Conservation (phyloP, 495 filamentous ascomycete species). For the Penicillium verhagenii region DNA sequence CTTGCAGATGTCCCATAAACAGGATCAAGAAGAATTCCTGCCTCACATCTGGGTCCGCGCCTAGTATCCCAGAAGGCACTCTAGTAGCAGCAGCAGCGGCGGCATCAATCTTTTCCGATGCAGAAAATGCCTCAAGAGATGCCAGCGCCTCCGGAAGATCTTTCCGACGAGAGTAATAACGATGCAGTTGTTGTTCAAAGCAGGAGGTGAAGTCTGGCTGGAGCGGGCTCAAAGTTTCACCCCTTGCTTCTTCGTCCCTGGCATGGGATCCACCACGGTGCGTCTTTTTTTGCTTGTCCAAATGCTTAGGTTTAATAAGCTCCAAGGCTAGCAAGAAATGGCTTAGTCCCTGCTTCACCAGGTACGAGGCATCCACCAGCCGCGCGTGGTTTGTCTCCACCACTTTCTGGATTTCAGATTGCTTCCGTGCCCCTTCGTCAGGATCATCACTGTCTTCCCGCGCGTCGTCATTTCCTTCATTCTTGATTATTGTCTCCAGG, state of each 20-base stretch:
- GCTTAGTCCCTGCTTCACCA: conserved; percentile 23
- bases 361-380: conserved; percentile 52
- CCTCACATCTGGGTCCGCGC: conserved; percentile 24
- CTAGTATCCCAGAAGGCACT: not conserved
- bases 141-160: conserved; percentile 24
- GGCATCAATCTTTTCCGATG: conserved; percentile 15
- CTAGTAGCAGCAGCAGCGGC: not conserved
- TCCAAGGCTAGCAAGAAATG: conserved; percentile 30
- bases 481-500: conserved; percentile 53
- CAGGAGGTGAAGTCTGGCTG: conserved; percentile 16
- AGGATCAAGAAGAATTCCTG: conserved; percentile 36
- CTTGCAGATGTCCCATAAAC: conserved; percentile 38
- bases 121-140: conserved; percentile 32
- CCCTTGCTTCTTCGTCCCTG: conserved; percentile 31
- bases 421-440: conserved; percentile 30
- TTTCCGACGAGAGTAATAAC: conserved; percentile 23
- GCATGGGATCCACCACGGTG: not conserved
- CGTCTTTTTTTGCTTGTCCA: conserved; percentile 19
- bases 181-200: conserved; percentile 18
- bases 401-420: conserved; percentile 35
- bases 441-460: conserved; percentile 24
- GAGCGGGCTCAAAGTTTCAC: conserved; percentile 16
- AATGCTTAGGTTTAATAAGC: conserved; percentile 25
- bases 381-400: conserved; percentile 63
- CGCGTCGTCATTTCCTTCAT: conserved; percentile 21